Conservation (phyloP, 148 eudicot genomes). For the Rhododendron molle region DNA sequence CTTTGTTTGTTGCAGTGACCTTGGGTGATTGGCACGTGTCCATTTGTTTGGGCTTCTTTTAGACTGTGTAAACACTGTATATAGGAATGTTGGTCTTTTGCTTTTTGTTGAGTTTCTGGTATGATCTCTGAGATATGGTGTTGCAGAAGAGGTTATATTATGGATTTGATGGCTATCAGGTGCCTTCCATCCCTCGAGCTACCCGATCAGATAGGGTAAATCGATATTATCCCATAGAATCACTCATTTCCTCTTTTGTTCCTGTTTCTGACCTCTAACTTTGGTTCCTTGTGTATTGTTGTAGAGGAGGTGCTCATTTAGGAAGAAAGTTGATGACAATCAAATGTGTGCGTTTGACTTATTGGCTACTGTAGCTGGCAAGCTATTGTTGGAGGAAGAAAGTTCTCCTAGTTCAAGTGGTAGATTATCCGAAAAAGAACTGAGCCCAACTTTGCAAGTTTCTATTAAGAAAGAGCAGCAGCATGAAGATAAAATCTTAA, state of each 20-base stretch:
- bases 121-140: constrained; percentile 75
- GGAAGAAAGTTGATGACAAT: constrained; percentile 41
- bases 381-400: constrained; percentile 60
- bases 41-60: constrained; percentile 7
- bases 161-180: constrained; percentile 76
- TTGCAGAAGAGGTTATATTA: constrained; percentile 73
- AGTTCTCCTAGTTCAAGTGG: constrained; percentile 20
- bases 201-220: constrained; percentile 84
- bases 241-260: constrained; percentile 1
- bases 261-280: background rate
- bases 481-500: constrained; percentile 22
- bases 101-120: constrained; percentile 27
- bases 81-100: constrained; percentile 9
- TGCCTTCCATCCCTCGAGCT: constrained; percentile 71
- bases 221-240: background rate
- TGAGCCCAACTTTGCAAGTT: constrained; percentile 26
- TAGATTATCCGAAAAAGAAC: constrained; percentile 16
- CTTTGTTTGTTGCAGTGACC: background rate
- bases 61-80: background rate
- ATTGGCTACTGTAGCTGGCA: constrained; percentile 85
- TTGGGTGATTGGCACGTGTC: background rate
- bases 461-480: constrained; percentile 28
- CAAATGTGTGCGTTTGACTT: constrained; percentile 77
- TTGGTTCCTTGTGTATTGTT: constrained; percentile 18
- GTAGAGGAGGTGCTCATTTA: constrained; percentile 54